Evolutionary conservation across 768 basidiomycete species (phyloP), one percentile per base, ranked within the genome.

Genomic region (Tulasnella sp.): DNA sequence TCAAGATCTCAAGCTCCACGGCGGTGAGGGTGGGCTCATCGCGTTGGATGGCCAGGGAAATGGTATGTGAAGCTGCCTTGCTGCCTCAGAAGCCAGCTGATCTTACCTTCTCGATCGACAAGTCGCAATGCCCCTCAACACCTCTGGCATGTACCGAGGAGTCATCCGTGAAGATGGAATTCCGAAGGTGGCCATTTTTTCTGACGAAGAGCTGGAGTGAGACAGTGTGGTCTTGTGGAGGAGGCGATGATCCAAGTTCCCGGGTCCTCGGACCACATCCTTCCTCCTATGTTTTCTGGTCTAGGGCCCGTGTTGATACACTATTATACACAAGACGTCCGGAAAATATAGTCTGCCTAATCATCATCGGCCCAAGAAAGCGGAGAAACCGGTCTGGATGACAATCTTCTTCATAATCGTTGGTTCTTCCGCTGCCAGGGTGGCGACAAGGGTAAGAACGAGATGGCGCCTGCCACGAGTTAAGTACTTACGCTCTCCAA

Each of bases 371-470:
- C 79, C 79, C 31, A 96, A 87, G 88, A 96, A 92, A 77, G 94
- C 89, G 37, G 94, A 92, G 83, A 96, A 91, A 41, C 90, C 88
- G 80, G 91, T 91, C 85, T 93, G 93, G 50, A 95, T 89, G 12
- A 91, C 89, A 72, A 96, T 90, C 85, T 94, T 95, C 89, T 96
- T 96, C 95, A 96, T 96, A 83, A 96, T 92, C 1, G 94, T 96
- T 1, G 94, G 92, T 85, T 95, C 93, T 16, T 90, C 87, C 0
- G 95, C 95, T 96, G 83, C 22, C 31, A 72, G 58, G n/a, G 72
- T 64, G 72, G 18, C 40, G 44, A 50, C 28, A 74, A 42, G 77
- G 69, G 8, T n/a, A 28, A 60, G 79, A 22, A 58, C 69, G 76
- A 48, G 14, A 72, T 37, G 41, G 34, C 54, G 41, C 42, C 31